Conservation (phyloP, 345 rosid species). For the Raphanus sativus region DNA sequence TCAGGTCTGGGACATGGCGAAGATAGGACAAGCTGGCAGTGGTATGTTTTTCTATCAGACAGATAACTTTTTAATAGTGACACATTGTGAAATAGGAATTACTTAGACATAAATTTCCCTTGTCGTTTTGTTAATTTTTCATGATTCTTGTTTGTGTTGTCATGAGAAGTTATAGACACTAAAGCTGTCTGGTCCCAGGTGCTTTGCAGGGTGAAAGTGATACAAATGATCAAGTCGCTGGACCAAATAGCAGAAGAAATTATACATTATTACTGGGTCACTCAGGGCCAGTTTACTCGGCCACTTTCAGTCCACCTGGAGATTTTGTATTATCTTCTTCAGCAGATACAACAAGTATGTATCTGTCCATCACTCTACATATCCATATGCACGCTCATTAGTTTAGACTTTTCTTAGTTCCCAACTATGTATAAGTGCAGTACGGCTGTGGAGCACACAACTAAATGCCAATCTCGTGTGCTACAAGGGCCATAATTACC, state of each 20-base stretch:
- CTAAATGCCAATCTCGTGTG: constrained; percentile 95
- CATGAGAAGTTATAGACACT: constrained; percentile 7
- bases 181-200: constrained; percentile 51
- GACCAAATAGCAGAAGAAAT: constrained; percentile 55
- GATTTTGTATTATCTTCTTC: constrained; percentile 90
- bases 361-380: constrained; percentile 2
- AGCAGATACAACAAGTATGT: constrained; percentile 87
- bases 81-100: not conserved
- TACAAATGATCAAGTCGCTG: constrained; percentile 49
- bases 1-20: constrained; percentile 98
- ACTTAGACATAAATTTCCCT: not conserved
- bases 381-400: constrained; percentile 7
- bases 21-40: constrained; percentile 66
- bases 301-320: constrained; percentile 84
- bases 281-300: constrained; percentile 92
- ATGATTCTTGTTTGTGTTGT: constrained; percentile 21
- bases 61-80: not conserved
- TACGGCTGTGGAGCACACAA: constrained; percentile 94
- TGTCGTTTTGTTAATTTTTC: constrained; percentile 5
- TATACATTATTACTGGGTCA: constrained; percentile 84
- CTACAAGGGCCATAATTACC: constrained; percentile 98
- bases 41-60: constrained; percentile 45
- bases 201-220: constrained; percentile 71
- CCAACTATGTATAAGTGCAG: constrained; percentile 43
- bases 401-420: constrained; percentile 8